Evolutionary conservation across 2,329 filamentous ascomycete genomes (phyloP).

Genomic region (Aureobasidium sp.): DNA sequence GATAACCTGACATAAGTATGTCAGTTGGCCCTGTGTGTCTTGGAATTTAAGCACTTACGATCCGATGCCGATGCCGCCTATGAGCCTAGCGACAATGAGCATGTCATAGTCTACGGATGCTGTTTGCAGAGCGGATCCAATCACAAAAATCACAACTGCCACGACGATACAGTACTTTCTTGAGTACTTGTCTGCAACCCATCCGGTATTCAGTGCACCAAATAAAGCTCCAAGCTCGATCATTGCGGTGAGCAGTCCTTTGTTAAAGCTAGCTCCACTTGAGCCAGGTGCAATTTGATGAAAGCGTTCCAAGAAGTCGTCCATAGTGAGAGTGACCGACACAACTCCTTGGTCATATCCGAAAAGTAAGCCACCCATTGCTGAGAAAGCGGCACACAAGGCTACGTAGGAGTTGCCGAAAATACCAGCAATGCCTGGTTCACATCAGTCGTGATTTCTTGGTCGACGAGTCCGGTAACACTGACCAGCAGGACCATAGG

Average conservation of each 20-base stretch:
- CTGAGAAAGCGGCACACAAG: constrained; percentile 45
- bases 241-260: constrained; percentile 47
- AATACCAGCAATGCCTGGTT: constrained; percentile 39
- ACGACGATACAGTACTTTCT: constrained; percentile 47
- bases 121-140: constrained; percentile 47
- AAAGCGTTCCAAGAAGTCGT: constrained; percentile 43
- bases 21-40: neutral
- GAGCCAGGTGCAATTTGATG: constrained; percentile 28
- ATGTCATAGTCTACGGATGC: constrained; percentile 45
- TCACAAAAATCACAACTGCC: constrained; percentile 44
- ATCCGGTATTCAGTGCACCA: constrained; percentile 40
- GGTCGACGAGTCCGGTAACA: neutral
- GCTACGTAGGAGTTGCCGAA: constrained; percentile 44
- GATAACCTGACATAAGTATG: constrained; percentile 22
- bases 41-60: constrained; percentile 28
- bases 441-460: neutral
- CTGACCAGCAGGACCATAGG: constrained; percentile 25
- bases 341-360: constrained; percentile 23
- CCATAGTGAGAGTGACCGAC: constrained; percentile 44
- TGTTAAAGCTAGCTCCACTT: constrained; percentile 38
- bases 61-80: constrained; percentile 47
- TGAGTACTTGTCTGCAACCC: constrained; percentile 46
- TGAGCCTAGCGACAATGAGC: constrained; percentile 43
- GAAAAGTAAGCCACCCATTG: neutral
- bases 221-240: constrained; percentile 47